Evolutionary conservation across 2,329 filamentous ascomycete genomes (phyloP).

Genomic region (Exserohilum turcica): DNA sequence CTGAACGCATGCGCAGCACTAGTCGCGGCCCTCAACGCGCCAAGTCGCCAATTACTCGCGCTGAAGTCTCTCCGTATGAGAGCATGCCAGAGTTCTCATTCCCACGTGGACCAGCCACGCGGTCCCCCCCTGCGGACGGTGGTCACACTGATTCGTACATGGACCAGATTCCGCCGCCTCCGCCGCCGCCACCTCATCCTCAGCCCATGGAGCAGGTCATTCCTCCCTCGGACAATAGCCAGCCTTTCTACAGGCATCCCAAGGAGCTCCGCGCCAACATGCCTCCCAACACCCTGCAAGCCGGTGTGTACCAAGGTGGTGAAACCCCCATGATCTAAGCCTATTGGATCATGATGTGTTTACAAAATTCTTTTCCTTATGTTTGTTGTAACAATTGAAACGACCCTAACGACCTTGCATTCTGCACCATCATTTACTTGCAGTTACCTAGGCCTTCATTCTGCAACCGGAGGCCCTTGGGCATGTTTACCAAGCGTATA

Average conservation of each 20-base stretch:
- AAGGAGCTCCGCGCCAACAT: constrained; percentile 58
- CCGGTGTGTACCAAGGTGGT: constrained; percentile 48
- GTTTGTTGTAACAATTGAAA: constrained; percentile 26
- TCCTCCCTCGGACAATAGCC: constrained; percentile 39
- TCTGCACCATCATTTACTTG: constrained; percentile 28
- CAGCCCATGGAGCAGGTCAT: constrained; percentile 50
- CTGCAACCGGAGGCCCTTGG: not conserved
- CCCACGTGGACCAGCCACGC: constrained; percentile 30
- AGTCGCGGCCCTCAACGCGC: constrained; percentile 55
- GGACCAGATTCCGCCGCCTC: constrained; percentile 42
- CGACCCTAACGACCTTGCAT: constrained; percentile 38
- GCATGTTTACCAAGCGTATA: constrained; percentile 29
- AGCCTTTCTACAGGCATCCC: constrained; percentile 48
- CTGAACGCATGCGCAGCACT: constrained; percentile 64
- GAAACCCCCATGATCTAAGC: constrained; percentile 46
- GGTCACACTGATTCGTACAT: constrained; percentile 35
- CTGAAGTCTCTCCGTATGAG: constrained; percentile 51
- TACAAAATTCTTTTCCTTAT: not conserved
- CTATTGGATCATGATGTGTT: not conserved
- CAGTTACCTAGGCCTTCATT: too few relatives aligned
- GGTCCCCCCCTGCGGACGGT: constrained; percentile 37
- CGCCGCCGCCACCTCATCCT: constrained; percentile 45
- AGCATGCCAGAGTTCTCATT: constrained; percentile 47
- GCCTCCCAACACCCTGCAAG: constrained; percentile 53
- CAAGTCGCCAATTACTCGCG: constrained; percentile 50